phyloP scores from a whole-genome alignment of 257 asterid genomes.

The Linderniella brevidens region DNA sequence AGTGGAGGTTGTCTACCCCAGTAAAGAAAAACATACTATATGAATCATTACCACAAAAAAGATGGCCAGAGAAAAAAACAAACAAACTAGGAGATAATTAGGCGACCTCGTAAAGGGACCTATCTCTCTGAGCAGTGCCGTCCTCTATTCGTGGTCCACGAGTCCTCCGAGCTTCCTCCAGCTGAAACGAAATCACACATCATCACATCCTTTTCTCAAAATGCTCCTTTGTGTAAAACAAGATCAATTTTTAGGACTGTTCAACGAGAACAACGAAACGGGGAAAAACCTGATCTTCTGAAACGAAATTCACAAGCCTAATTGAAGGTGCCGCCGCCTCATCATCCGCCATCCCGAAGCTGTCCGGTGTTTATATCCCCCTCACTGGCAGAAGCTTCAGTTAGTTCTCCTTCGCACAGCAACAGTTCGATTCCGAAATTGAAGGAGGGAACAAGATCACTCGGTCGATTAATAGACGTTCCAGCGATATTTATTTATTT shows the following conservation, averaged over 20 bases:
- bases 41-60: conserved; percentile 2
- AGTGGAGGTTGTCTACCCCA: too few relatives aligned
- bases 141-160: conserved; percentile 88
- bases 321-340: conserved; percentile 32
- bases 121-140: conserved; percentile 96
- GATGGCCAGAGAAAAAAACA: background rate
- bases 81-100: background rate
- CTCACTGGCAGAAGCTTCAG: too few relatives aligned
- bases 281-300: conserved; percentile 62
- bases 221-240: background rate
- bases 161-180: conserved; percentile 57
- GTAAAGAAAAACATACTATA: background rate
- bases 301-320: conserved; percentile 78
- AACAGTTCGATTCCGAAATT: too few relatives aligned
- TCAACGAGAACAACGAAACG: background rate
- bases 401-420: too few relatives aligned
- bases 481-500: too few relatives aligned
- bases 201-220: background rate
- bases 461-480: too few relatives aligned
- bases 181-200: conserved; percentile 27
- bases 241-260: background rate
- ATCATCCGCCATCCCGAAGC: conserved; percentile 38
- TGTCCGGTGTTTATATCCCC: too few relatives aligned
- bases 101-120: conserved; percentile 69
- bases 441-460: too few relatives aligned